Evolutionary conservation across 805 yeast genomes (phyloP), one percentile per base, ranked within the genome.

Genomic region (Yamadazyma scolyti): DNA sequence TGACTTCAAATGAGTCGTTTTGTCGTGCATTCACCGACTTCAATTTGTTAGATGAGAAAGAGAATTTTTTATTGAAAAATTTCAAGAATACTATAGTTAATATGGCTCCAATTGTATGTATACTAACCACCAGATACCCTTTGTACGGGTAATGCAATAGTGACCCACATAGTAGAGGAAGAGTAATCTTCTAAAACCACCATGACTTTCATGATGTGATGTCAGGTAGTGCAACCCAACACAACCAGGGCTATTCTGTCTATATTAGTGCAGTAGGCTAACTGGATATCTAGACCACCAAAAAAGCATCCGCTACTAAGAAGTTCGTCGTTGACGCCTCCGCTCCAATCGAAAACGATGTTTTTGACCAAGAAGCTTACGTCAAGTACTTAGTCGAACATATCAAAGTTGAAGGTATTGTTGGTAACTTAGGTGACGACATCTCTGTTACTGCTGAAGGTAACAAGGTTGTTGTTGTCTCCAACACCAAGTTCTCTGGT

Each of bases 381-480:
- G 95, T 86, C 62, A 90, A 93, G 79, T 93, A 82, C 90, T 82
- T 93, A 72, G 79, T 83, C 68, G 97, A 93, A 77, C 96, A 87
- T 87, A 90, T 93, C 86, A 93, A 93, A 82, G 90, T 93, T 63
- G 99, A 93, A 50, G 89, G 90, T 71, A 79, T 82, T 63, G 76
- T 85, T 59, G 96, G 97, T 72, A 85, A 88, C 90, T 82, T 93
- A 65, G 96, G 96, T 75, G 89, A 85, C 67, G 84, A 82, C 65
- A 79, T 93, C 77, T 75, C 89, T 47, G 87, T 90, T 51, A 72
- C 87, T 16, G 72, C 76, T 60, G 93, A 87, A 64, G 94, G 89
- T 64, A 73, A 79, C 77, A 81, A 82, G 75, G 79, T 85, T 65
- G 81, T 85, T 65, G 87, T 93, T 63, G 85, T 88, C 51, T 75